phyloP scores from a whole-genome alignment of 768 basidiomycete genomes.

The Xerocomellus chrysenteron region DNA sequence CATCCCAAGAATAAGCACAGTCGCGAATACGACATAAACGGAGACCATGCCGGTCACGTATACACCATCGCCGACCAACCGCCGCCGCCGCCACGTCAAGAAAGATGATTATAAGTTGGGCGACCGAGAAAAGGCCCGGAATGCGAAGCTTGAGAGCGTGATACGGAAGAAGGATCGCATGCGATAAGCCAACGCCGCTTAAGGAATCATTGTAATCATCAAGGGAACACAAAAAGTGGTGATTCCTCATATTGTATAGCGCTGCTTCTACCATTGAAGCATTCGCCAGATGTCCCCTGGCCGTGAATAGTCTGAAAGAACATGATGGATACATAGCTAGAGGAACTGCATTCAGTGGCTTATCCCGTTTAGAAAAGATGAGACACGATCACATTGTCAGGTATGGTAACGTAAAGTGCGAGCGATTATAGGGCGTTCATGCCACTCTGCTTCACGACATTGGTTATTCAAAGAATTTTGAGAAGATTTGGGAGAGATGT shows the following conservation, averaged over 20 bases:
- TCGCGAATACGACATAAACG: conserved; percentile 4
- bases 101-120: background rate
- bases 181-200: background rate
- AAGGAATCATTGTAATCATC: too few relatives aligned
- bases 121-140: background rate
- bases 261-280: background rate
- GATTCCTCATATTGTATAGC: background rate
- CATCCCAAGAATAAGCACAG: background rate
- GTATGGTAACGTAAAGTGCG: too few relatives aligned
- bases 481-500: too few relatives aligned
- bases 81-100: background rate
- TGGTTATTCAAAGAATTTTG: too few relatives aligned
- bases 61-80: background rate
- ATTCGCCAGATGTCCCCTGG: too few relatives aligned
- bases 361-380: too few relatives aligned
- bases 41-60: conserved; percentile 4
- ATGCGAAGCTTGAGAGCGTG: background rate
- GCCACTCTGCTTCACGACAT: too few relatives aligned
- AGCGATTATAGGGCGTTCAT: too few relatives aligned
- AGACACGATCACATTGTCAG: too few relatives aligned
- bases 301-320: too few relatives aligned
- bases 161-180: background rate
- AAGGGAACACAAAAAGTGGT: background rate
- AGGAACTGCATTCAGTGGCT: too few relatives aligned
- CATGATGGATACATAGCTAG: too few relatives aligned